Evolutionary conservation across 352 stramenopile species (phyloP).

Genomic region (Pythium apleroticum): DNA sequence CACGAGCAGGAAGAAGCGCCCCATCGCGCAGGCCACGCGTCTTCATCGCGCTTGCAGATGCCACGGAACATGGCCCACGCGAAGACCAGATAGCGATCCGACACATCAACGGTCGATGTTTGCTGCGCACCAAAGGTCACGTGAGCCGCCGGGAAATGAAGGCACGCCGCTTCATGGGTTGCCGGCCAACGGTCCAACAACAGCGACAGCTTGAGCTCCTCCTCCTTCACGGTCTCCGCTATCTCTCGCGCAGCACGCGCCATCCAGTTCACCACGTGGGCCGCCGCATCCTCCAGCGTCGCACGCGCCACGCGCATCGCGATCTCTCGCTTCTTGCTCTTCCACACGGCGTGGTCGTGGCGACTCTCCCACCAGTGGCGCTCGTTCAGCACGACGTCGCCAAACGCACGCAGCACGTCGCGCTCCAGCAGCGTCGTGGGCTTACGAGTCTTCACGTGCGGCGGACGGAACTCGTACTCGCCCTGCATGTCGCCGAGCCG

Average conservation of each 20-base stretch:
- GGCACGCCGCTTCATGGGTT: background rate
- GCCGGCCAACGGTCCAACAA: slow-evolving; percentile 1
- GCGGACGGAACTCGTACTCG: background rate
- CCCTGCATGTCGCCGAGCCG: background rate
- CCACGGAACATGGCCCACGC: background rate
- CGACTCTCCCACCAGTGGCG: background rate
- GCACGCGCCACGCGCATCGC: background rate
- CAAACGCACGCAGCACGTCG: background rate
- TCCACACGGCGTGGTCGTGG: background rate
- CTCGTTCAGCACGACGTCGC: background rate
- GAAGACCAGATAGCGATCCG: slow-evolving; percentile 5
- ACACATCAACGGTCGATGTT: too few relatives aligned
- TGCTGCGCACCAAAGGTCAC: too few relatives aligned
- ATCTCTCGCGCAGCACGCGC: background rate
- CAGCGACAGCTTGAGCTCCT: background rate
- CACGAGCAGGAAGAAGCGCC: background rate
- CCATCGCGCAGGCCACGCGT: background rate
- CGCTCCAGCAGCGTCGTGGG: background rate
- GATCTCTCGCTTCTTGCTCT: background rate
- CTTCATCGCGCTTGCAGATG: background rate
- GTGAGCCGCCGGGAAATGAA: too few relatives aligned
- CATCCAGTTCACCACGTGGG: background rate
- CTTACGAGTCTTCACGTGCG: background rate
- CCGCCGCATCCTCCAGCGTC: background rate
- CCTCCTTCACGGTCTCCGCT: background rate